A percentile compares a stretch with the other conserved stretches of the same genome.
phyloP scores from a whole-genome alignment of 2,329 filamentous ascomycete species.

The Trichoderma asperellum region DNA sequence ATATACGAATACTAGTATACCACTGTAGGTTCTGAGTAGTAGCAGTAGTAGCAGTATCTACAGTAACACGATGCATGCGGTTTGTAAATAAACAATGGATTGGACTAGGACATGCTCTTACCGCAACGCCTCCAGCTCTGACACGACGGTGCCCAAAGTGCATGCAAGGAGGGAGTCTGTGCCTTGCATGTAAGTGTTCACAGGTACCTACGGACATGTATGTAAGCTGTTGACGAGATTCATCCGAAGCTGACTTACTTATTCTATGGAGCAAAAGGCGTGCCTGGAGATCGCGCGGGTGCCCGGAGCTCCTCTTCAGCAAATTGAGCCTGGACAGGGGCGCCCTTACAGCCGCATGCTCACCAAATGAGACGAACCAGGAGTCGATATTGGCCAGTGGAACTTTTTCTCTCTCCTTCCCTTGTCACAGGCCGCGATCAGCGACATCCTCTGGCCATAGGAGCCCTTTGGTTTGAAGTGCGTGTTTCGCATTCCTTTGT shows the following conservation, averaged over 20 bases:
- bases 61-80: too few species aligned
- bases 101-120: not conserved
- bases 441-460: not conserved
- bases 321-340: conserved; percentile 15
- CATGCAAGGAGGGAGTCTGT: conserved; percentile 12
- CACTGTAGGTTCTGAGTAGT: not conserved
- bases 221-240: not conserved
- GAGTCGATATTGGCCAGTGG: conserved; percentile 12
- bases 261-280: not conserved
- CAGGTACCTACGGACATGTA: not conserved
- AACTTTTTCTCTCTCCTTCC: not conserved
- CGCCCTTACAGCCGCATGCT: not conserved
- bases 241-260: not conserved
- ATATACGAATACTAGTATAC: not conserved
- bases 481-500: not conserved
- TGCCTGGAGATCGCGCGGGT: not conserved
- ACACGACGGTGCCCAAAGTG: not conserved
- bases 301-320: not conserved
- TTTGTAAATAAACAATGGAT: not conserved
- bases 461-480: not conserved
- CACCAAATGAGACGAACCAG: conserved; percentile 16
- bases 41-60: not conserved
- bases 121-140: not conserved
- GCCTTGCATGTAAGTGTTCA: conserved; percentile 22
- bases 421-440: not conserved